Evolutionary conservation across 441 rosid species (phyloP), one percentile per base, ranked within the genome.

Genomic region (Dalechampia spathulata): DNA sequence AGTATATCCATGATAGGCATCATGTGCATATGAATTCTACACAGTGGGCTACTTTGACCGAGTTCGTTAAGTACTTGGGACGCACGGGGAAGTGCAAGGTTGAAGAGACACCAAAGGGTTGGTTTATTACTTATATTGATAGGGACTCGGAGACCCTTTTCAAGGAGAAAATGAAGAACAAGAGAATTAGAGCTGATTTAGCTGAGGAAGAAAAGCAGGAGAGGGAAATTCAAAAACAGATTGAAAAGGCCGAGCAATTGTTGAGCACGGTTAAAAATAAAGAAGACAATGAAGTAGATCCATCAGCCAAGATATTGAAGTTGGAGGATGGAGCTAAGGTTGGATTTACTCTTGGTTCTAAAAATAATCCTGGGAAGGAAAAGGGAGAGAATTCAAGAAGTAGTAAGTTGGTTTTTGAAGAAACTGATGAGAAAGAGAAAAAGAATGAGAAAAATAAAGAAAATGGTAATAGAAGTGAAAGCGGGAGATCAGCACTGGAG

Each of bases 11-110:
- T 52, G 96, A 89, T 55, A 79, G 96, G 4, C 84, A 86, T 22
- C 99, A 92, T 7, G 75, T 92, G 25, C 97, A 92, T 59, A 92
- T 92, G 97, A 92, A 92, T 40, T 79, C 97, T 6, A 89, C 96
- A 1, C 36, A 80, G 63, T 92, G 97, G 99, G 90, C 94, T 10
- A 85, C 97, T 0, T 63, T 92, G 66, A 92, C 97, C 0, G 97
- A 92, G 75, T 92, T 92, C 28, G 61, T 89, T 34, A 89, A 92
- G 82, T 57, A 92, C 46, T 57, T 92, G 32, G 97, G 97, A 5
- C 73, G 75, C 27, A 74, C 80, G 0, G 99, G 99, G 6, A 89
- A 86, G 84, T 89, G 95, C 47, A 92, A 92, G 67, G 99, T 92
- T 0, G 99, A 92, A 0, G 96, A 92, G 41, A 89, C 99, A 0